These are phyloP conservation scores for Sarocladium oryzae DNA, from an alignment of 2,329 filamentous ascomycete species.

Conservation along the genomic window DNA sequence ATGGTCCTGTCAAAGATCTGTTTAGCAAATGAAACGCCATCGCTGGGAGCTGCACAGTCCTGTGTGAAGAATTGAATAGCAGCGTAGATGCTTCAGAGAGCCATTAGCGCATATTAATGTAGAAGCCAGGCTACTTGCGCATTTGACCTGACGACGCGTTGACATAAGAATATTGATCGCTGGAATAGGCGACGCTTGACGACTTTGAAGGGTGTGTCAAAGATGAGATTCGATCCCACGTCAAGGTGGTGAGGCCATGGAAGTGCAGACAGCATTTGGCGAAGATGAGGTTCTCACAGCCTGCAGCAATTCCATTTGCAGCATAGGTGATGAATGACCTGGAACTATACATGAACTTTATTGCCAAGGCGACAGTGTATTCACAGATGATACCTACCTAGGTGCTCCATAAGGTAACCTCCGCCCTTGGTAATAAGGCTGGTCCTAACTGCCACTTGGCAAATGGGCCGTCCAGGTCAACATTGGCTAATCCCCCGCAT, in stretches of 20 bases:
- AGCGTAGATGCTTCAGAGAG: slow-evolving; percentile 22
- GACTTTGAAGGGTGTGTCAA: slow-evolving; percentile 18
- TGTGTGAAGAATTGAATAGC: slow-evolving; percentile 23
- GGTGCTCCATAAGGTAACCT: too few relatives aligned
- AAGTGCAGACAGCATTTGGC: slow-evolving; percentile 21
- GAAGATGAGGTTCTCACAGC: slow-evolving; percentile 19
- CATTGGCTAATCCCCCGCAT: too few relatives aligned
- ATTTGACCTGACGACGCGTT: too few relatives aligned
- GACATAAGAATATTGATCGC: slow-evolving; percentile 20
- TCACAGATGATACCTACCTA: too few relatives aligned
- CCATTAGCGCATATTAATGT: neutral
- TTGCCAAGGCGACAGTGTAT: too few relatives aligned
- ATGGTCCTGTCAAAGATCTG: slow-evolving; percentile 21
- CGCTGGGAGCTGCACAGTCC: slow-evolving; percentile 19
- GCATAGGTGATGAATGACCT: slow-evolving; percentile 19
- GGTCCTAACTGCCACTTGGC: too few relatives aligned
- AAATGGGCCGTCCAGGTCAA: too few relatives aligned
- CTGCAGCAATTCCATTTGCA: slow-evolving; percentile 19
- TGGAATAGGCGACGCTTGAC: slow-evolving; percentile 15
- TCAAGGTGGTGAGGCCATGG: slow-evolving; percentile 19
- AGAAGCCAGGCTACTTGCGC: too few relatives aligned
- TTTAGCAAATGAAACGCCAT: slow-evolving; percentile 18
- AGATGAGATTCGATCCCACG: slow-evolving; percentile 19
- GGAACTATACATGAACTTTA: too few relatives aligned
- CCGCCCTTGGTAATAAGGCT: too few relatives aligned